Base-by-base conservation (phyloP, 176 grass and related monocot species). In the Paspalum vaginatum region DNA sequence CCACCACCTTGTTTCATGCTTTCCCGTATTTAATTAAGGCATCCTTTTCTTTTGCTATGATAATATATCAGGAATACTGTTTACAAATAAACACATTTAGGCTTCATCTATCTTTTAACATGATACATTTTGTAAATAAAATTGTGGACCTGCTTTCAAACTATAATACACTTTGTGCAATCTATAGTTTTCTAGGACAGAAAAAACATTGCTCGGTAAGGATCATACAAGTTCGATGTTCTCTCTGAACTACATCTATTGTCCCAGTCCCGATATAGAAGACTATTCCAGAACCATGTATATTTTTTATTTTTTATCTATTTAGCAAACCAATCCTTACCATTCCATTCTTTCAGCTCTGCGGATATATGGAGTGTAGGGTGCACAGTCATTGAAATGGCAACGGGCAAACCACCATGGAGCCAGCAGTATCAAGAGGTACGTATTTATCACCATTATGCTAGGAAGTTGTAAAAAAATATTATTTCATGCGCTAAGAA, bases 351-450 rank as follows among this genome's bases (percentile, higher is more conserved):
- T 86, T 56, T 86, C 84, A 99, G 97, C 79, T 99, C 97, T 47
- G 97, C 93, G 44, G 97, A 99, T 68, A 99, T 99, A 76, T 99
- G 97, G 97, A 99, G 97, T 84, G 97, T 99, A 75, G 97, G 97
- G 51, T 99, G 97, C 76, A 99, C 93, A 61, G 93, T 99, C 63
- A 99, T 99, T 89, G 97, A 99, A 84, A 99, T 99, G 97, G 97
- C 97, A 59, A 99, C 97, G 11, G 93, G 97, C 63, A 99, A 99
- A 72, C 97, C 93, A 82, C 97, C 97, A 47, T 99, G 97, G 93
- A 99, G 93, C 51, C 88, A 94, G 50, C 97, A 99, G 68, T 99
- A 93, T 81, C 97, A 99, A 89, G 97, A 95, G 93, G 97, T 90
- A 80, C 50, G 24, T 16, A 80, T 59, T 61, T 22, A 44, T 81